Conservation (phyloP, 352 stramenopile species). For the Phytophthora melonis region DNA sequence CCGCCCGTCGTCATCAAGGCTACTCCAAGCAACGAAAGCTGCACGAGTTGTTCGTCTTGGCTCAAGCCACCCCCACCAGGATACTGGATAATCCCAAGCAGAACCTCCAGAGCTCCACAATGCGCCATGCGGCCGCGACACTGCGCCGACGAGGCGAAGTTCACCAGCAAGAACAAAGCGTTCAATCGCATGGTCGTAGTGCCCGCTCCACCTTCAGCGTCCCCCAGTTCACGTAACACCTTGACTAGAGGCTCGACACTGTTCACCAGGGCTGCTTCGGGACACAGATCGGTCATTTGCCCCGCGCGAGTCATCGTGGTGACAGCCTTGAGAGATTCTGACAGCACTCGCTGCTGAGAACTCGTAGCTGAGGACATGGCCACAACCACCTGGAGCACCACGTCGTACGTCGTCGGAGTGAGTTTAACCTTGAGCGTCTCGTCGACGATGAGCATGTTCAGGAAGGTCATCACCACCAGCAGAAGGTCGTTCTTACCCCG, state of each 20-base stretch:
- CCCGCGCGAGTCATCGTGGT: constrained; percentile 56
- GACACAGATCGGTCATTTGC: constrained; percentile 36
- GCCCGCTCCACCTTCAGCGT: constrained; percentile 6
- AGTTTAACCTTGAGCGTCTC: constrained; percentile 64
- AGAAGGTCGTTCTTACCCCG: constrained; percentile 35
- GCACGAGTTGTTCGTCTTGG: constrained; percentile 67
- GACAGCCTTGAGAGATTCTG: constrained; percentile 61
- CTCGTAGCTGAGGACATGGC: constrained; percentile 21
- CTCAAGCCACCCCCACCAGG: constrained; percentile 11
- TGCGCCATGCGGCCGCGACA: constrained; percentile 52
- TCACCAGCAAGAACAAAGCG: constrained; percentile 74
- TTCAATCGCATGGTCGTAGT: constrained; percentile 57
- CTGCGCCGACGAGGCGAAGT: constrained; percentile 61
- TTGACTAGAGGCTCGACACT: constrained; percentile 61
- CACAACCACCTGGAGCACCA: constrained; percentile 62
- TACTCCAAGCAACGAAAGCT: constrained; percentile 72
- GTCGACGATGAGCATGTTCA: constrained; percentile 61
- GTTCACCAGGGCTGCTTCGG: constrained; percentile 47
- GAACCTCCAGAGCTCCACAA: constrained; percentile 50
- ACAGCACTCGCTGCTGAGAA: constrained; percentile 46
- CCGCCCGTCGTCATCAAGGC: constrained; percentile 64
- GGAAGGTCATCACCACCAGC: constrained; percentile 52
- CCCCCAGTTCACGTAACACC: constrained; percentile 36
- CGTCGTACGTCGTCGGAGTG: constrained; percentile 66
- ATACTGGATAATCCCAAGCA: constrained; percentile 39